Evolutionary conservation across 345 rosid genomes (phyloP).

Genomic region (Populus alba): DNA sequence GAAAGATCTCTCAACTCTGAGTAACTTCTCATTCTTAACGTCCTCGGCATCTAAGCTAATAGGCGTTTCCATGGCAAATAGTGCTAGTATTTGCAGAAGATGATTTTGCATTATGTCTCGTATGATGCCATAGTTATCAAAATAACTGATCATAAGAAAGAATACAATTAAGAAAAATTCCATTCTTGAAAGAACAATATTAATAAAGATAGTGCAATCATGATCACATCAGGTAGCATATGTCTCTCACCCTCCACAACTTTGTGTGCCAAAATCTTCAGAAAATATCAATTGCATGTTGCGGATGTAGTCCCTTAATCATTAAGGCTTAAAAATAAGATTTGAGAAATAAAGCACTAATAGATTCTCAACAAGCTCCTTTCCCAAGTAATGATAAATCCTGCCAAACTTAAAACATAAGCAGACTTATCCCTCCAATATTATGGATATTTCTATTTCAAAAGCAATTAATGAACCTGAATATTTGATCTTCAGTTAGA

Average conservation of each 20-base stretch:
- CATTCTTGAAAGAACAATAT: background rate
- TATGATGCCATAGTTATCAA: conserved; percentile 85
- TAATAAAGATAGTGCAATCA: background rate
- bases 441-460: background rate
- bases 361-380: conserved; percentile 92
- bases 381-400: conserved; percentile 90
- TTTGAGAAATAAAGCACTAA: conserved; percentile 93
- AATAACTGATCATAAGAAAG: conserved; percentile 45
- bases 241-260: conserved; percentile 77
- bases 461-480: conserved; percentile 50
- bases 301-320: conserved; percentile 83
- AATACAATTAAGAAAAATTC: background rate
- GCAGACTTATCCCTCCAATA: background rate
- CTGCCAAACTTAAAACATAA: conserved; percentile 28
- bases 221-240: background rate
- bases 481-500: conserved; percentile 78
- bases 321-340: conserved; percentile 83
- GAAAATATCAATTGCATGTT: conserved; percentile 88
- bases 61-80: conserved; percentile 98
- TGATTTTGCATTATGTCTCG: conserved; percentile 95
- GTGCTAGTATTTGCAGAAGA: conserved; percentile 82
- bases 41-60: conserved; percentile 97
- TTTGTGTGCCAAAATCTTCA: conserved; percentile 93
- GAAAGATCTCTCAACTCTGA: background rate
- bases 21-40: conserved; percentile 84